phyloP scores from a whole-genome alignment of 2,329 filamentous ascomycete genomes.

The Diplodia intermedia region DNA sequence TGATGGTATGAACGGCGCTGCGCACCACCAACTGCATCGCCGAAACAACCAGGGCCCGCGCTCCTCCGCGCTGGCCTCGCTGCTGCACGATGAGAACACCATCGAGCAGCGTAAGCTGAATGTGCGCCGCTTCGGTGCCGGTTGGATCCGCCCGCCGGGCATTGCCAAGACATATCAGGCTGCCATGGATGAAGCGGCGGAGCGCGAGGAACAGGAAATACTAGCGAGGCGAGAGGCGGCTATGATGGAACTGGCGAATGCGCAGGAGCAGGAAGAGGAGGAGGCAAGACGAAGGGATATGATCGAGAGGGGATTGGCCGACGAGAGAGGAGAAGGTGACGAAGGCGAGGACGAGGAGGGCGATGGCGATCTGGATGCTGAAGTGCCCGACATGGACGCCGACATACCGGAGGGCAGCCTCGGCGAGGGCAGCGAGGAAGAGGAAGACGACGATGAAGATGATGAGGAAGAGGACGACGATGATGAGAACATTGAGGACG shows the following conservation, averaged over 20 bases:
- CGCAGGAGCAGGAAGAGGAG: constrained; percentile 64
- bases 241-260: constrained; percentile 72
- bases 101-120: constrained; percentile 79
- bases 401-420: constrained; percentile 47
- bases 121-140: constrained; percentile 84
- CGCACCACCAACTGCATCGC: constrained; percentile 36
- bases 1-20: constrained; percentile 36
- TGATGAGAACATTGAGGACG: constrained; percentile 49
- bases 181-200: constrained; percentile 84
- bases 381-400: constrained; percentile 56
- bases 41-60: constrained; percentile 50
- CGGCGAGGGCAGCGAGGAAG: constrained; percentile 41
- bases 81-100: constrained; percentile 77
- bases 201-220: constrained; percentile 84
- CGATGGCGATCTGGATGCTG: constrained; percentile 51
- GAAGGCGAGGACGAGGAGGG: constrained; percentile 46
- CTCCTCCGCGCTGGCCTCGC: constrained; percentile 69
- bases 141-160: constrained; percentile 90
- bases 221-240: constrained; percentile 73
- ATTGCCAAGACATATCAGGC: constrained; percentile 89
- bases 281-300: constrained; percentile 39
- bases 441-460: constrained; percentile 48
- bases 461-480: constrained; percentile 36
- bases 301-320: constrained; percentile 46
- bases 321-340: constrained; percentile 51